Base-by-base conservation (phyloP, 148 eudicot species). In the Linanthus parryae region DNA sequence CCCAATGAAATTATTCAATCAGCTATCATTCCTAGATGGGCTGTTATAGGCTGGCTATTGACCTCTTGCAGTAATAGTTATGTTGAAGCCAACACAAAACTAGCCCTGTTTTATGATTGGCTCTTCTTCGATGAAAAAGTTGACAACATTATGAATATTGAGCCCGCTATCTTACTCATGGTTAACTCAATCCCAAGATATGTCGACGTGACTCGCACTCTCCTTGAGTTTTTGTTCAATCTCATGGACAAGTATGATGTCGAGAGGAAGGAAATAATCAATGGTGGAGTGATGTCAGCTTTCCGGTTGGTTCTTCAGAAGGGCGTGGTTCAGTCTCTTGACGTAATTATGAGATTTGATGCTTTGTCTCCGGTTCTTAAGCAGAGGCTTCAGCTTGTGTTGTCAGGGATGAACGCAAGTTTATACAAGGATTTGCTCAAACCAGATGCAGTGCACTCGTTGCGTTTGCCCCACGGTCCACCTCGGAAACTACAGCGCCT, bases 21-120 rank as follows among this genome's bases (percentile, higher is more conserved):
- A 2, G 83, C 63, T 48, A 68, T 87, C 5, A 67, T 81, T 40
- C 98, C 89, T 1, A 79, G 98, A 73, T 91, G 98, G 98, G 96
- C 85, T 65, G 76, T 86, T 31, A 71, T 91, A 30, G 98, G 95
- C 38, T 86, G 95, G 98, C 54, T 91, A 63, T 61, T 91, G 57
- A 71, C 51, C 36, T 66, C 62, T 11, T 75, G 84, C 59, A 55
- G 70, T 42, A 86, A 75, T 62, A 84, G 66, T 21, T 67, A 91
- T 66, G 48, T 79, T 48, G 87, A 77, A 68, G 85, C 87, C 31
- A 75, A 75, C 68, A 73, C 66, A 33, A 91, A 91, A 69, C 75
- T 91, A 50, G 83, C 90, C 20, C 67, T 87, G 58, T 79, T 91
- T 44, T 91, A 83, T 58, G 98, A 91, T 61, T 91, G 98, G 98